Conservation (phyloP, 139 green algal genomes). For the Zygnema cylindricum region DNA sequence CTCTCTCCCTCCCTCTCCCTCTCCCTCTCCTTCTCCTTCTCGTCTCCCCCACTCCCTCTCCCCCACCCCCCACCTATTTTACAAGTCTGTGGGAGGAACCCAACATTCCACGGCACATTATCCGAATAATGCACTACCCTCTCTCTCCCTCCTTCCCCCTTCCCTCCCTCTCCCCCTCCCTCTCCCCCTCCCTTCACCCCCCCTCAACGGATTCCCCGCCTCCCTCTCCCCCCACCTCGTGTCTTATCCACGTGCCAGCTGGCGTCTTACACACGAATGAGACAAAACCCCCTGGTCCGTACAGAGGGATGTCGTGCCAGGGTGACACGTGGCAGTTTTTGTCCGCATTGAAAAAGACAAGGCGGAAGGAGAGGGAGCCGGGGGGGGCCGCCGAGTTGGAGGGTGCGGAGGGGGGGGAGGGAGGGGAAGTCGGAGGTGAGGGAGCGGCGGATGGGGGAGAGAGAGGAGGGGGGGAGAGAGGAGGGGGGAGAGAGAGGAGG, state of each 20-base stretch:
- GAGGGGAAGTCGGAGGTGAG: not conserved
- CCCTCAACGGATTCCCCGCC: not conserved
- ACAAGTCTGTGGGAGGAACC: no score
- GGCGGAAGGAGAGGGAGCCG: not conserved
- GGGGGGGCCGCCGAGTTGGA: not conserved
- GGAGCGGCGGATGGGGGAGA: no score
- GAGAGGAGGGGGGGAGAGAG: no score
- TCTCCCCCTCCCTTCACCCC: not conserved
- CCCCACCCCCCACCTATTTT: no score
- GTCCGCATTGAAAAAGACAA: not conserved
- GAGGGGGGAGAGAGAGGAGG: no score
- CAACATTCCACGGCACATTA: no score
- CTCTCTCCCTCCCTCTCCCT: not conserved
- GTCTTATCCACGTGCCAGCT: constrained; percentile 8
- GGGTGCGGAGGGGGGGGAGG: not conserved
- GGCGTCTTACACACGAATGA: constrained; percentile 45
- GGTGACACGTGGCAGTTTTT: constrained; percentile 20
- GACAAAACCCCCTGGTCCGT: not conserved
- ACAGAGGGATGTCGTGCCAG: constrained; percentile 44
- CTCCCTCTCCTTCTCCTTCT: not conserved
- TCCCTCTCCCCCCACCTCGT: constrained; percentile 4
- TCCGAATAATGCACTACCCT: no score
- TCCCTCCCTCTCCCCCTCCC: not conserved
- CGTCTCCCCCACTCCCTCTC: not conserved
- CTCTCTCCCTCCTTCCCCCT: not conserved